Evolutionary conservation across 164 flowering plant species (phyloP).

Genomic region (Liriodendron chinense): DNA sequence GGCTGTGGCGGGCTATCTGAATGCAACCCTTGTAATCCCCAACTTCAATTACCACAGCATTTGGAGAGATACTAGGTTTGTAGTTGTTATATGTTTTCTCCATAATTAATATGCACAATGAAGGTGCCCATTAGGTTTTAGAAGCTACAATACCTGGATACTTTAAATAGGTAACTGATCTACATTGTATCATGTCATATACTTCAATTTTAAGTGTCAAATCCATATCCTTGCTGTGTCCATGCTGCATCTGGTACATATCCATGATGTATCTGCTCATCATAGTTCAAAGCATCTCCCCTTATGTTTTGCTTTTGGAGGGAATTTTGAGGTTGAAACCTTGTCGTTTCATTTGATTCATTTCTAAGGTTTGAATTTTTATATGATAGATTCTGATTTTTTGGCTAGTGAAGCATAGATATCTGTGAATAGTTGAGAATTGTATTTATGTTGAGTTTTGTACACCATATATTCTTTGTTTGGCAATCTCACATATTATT

Average conservation of each 20-base stretch:
- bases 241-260: neutral
- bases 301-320: too few species aligned
- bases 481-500: too few species aligned
- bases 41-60: constrained; percentile 91
- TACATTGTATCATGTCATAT: neutral
- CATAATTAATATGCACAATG: neutral
- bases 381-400: too few species aligned
- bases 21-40: constrained; percentile 95
- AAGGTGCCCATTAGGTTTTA: neutral
- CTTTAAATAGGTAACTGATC: neutral
- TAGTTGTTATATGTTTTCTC: neutral
- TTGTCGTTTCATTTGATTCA: too few species aligned
- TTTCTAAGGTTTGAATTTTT: too few species aligned
- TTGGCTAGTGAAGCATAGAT: too few species aligned
- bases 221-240: neutral
- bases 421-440: too few species aligned
- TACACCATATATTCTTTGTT: too few species aligned
- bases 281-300: too few species aligned
- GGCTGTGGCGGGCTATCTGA: constrained; percentile 93
- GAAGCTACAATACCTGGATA: neutral
- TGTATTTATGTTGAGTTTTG: too few species aligned
- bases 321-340: too few species aligned
- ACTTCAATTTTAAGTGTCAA: neutral
- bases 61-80: constrained; percentile 96
- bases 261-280: too few species aligned